Evolutionary conservation across 805 yeast species (phyloP), one percentile per base, ranked within the genome.

Genomic region (Wickerhamomyces tratensis): DNA sequence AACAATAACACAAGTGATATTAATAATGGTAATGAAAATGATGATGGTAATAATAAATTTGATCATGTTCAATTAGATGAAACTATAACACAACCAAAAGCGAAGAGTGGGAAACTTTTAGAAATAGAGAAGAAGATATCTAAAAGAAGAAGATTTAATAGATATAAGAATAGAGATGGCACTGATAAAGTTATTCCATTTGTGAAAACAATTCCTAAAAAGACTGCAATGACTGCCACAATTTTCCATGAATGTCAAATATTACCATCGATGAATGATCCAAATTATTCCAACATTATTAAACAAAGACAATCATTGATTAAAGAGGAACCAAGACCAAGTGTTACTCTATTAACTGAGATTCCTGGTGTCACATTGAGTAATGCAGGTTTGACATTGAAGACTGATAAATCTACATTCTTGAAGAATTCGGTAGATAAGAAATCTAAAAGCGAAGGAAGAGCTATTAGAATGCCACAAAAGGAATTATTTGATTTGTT

Each of bases 381-480:
- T 44, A 82, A 82, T 55, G 85, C 94, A 2, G 94, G 94, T 40
- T 88, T 91, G 46, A 81, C 87, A 10, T 76, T 88, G 60, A 77
- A 74, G 74, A 81, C 54, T 68, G 84, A 77, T 51, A 76, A 81
- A 26, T 80, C 89, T 29, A 74, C 77, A 37, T 82, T 87, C 69
- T 73, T 86, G 65, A 59, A 69, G 43, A 67, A 68, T 10, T 63
- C 69, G 25, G 75, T 71, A 49, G 64, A 68, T 27, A 67, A 66
- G 49, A 66, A 69, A 50, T 60, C 53, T 44, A 62, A 64, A 34
- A 53, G 58, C 13, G 94, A 86, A 50, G 94, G 93, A 41, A 82
- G 95, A 57, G 95, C 97, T 33, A 86, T 85, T 50, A 77, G 98
- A 60, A 86, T 93, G 82, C 96, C 95, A 35, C 80, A 86, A 67